Evolutionary conservation across 2,329 filamentous ascomycete species (phyloP), one percentile per base, ranked within the genome.

Genomic region (Pyrenophora seminiperda): DNA sequence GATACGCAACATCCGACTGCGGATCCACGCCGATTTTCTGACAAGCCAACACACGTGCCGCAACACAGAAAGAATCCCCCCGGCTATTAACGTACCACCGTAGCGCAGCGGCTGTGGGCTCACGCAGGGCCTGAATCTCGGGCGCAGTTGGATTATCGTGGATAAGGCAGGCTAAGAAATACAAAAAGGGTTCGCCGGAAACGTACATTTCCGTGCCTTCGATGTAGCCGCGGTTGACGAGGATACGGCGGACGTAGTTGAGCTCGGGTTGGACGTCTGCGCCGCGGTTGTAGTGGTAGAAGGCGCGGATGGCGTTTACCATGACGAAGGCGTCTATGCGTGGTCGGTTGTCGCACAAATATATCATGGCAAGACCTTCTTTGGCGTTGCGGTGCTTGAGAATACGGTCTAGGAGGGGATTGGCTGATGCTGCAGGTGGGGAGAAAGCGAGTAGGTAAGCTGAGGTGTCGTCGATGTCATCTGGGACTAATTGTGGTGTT

Each of bases 331-430:
- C 50, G 30, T 68, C 63, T 18, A 61, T 47, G 29, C 71, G 68
- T 4, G 59, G 61, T 15, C 60, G 58, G 3, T 43, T 46, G 9
- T 39, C 44, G 48, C 66, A 62, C 33, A 71, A 72, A 53, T 74
- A 74, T 2, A 61, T 65, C 62, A 73, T 43, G 71, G 76, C 63
- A 66, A 72, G 40, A 65, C 67, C 47, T 73, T 79, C 47, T 60
- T 20, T 40, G 5, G 61, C 20, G 76, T 75, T 36, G 66, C 76
- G 47, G 77, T 78, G 57, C 65, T 69, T 41, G 7, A 48, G 36
- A 17, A 61, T 53, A 6, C n/a, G 24, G 17, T 57, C 50, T 6
- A 63, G 49, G 6, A 59, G 18, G 7, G 33, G 22, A 7, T 53
- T 38, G 6, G 47, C 48, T 7, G 37, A 41, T 3, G 34, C 15